Base-by-base conservation (phyloP, 352 stramenopile genomes). In the Pythium sukuiense region DNA sequence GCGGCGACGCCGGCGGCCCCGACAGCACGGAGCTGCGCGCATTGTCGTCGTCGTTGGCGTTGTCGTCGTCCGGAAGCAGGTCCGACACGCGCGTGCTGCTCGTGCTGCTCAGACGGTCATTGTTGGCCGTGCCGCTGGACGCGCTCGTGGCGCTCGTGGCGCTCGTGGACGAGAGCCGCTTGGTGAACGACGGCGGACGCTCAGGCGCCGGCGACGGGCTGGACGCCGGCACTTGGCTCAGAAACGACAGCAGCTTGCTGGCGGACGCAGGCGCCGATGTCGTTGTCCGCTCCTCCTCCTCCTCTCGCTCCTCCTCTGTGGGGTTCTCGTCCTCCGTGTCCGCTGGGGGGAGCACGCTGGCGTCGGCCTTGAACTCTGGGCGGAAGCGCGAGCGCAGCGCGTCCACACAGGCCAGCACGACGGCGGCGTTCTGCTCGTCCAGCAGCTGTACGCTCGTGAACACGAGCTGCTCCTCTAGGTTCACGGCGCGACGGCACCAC, bases 361-460 rank as follows among this genome's bases (percentile, higher is more conserved):
- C 63, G 32, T 72, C 68, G 32, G 54, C 71, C 46, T 53, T 12
- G 8, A 74, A 63, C 45, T 74, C 70, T 1, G 80, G 76, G 0
- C 83, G 78, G 66, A 80, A 89, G 54, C 89, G 88, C 58, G 67
- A 63, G 45, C 77, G 76, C 53, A 95, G 68, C 49, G 83, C 84
- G 16, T 83, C 69, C 29, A 95, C 76, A 3, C 76, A 89, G 29
- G 79, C 76, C 24, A 73, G 68, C 37, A 95, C 83, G 13, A 83
- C 80, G 52, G 68, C 72, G 41, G 86, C 77, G 63, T 95, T 92
- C 35, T 81, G 70, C 49, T 95, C 87, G 68, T 95, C 87, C 52
- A 95, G 61, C 46, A 95, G 65, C 59, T 95, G 84, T 37, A 92
- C 84, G 1, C 83, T 88, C 39, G 84, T 89, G 66, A 95, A 93